Evolutionary conservation across 805 yeast genomes (phyloP), one percentile per base, ranked within the genome.

Genomic region (Myxozyma melibiosi): DNA sequence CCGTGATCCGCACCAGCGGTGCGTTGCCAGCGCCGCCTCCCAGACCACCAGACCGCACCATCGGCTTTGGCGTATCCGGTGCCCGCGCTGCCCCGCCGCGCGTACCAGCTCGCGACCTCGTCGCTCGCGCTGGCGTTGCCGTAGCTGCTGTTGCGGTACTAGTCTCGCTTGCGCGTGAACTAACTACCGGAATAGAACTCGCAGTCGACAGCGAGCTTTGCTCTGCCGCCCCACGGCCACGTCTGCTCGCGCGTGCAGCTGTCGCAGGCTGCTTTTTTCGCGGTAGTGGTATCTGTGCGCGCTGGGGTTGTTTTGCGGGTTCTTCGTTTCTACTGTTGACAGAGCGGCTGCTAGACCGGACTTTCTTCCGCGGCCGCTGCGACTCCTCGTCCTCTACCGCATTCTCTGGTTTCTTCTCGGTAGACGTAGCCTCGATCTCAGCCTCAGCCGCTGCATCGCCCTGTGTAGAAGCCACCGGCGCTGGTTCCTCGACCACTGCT

Each of bases 1-100:
- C 53, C 3, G 64, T 57, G 4, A 60, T 9, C 30, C 41, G 47
- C n/a, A 55, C 24, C 2, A 58, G 40, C 8, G 54, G 62, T 7
- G 39, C 41, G 8, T 24, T 49, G 18, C 30, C 50, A 3, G 27
- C 25, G 39, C 18, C 16, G 27, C 18, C n/a, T n/a, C 24, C 6
- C 33, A 11, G n/a, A 13, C n/a, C 13, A 6, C n/a, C 4, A n/a
- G n/a, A n/a, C n/a, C n/a, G n/a, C n/a, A 14, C 34, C 9, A n/a
- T 7, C 7, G 40, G 4, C 18, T 35, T 9, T 11, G 50, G 39
- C 2, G 40, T 45, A 33, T 33, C 50, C 1, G 50, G 40, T 33
- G 50, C 50, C 2, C 39, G 39, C 18, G n/a, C 40, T 20, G n/a
- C 46, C 22, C 16, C 18, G 24, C 11, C 46, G 25, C n/a, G 28